Evolutionary conservation across 129 eudicot genomes (phyloP).

Genomic region (Gnaphalium uliginosum): DNA sequence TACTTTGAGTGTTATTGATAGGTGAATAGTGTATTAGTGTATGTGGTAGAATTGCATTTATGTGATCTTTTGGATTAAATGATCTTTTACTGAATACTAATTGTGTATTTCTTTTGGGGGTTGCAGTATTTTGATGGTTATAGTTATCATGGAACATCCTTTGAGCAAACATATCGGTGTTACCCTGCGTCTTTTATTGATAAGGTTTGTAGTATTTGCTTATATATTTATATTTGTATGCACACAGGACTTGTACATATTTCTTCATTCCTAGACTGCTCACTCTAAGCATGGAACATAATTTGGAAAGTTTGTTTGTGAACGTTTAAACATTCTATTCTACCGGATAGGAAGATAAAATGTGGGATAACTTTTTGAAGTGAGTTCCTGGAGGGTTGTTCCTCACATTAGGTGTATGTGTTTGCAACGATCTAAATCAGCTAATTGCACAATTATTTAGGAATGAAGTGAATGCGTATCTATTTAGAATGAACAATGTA

Average conservation of each 20-base stretch:
- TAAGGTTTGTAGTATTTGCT: conserved; percentile 56
- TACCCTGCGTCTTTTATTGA: conserved; percentile 94
- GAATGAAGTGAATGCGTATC: not conserved
- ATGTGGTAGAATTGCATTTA: not conserved
- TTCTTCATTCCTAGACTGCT: not conserved
- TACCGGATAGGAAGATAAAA: not conserved
- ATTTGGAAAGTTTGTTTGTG: not conserved
- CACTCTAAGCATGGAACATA: not conserved
- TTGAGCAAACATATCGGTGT: conserved; percentile 93
- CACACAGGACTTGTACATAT: not conserved
- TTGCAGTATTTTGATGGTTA: conserved; percentile 77
- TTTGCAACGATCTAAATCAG: not conserved
- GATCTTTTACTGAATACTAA: not conserved
- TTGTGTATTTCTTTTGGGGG: not conserved
- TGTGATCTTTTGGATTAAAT: not conserved
- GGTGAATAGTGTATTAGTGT: not conserved
- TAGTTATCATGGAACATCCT: conserved; percentile 86
- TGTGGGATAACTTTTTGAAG: not conserved
- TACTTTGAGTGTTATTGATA: not conserved
- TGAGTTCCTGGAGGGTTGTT: not conserved
- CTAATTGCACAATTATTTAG: not conserved
- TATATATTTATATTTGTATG: not conserved
- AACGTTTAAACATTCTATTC: not conserved
- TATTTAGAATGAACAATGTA: not conserved
- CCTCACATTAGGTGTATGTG: not conserved